A percentile compares a stretch with the other conserved stretches of the same genome.
Evolutionary conservation across 129 eudicot genomes (phyloP).

Genomic region (Silybum marianum): DNA sequence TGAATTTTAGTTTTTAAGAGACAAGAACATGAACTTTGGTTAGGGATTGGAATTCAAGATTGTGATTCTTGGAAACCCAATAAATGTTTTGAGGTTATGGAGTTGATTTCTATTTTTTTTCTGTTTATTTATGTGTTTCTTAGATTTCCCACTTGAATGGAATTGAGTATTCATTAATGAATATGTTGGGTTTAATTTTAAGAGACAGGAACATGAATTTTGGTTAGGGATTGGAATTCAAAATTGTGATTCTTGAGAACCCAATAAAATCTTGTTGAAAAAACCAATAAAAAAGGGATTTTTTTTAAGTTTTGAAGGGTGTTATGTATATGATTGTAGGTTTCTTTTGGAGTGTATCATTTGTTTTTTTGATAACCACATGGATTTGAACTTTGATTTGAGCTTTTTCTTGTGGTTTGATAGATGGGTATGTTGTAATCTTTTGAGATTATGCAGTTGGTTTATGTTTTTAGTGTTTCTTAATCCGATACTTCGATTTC

Average conservation of each 20-base stretch:
- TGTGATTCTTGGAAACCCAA: background rate
- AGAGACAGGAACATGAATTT: background rate
- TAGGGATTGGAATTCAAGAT: background rate
- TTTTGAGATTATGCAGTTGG: background rate
- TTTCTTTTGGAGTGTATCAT: background rate
- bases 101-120: background rate
- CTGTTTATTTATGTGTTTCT: background rate
- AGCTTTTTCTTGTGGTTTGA: no score
- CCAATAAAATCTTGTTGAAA: background rate
- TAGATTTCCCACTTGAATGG: background rate
- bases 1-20: background rate
- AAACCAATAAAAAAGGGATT: background rate
- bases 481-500: background rate
- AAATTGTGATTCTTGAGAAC: background rate
- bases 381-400: no score
- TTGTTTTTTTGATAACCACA: no score
- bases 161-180: background rate
- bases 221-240: background rate
- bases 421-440: background rate
- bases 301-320: background rate
- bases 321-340: background rate
- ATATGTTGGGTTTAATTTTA: background rate
- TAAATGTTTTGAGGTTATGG: background rate
- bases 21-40: background rate
- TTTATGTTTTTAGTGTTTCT: background rate